These are phyloP conservation scores for Ceratobasidium sp. DNA, from an alignment of 1,284 basidiomycete species.

Conservation along the genomic window DNA sequence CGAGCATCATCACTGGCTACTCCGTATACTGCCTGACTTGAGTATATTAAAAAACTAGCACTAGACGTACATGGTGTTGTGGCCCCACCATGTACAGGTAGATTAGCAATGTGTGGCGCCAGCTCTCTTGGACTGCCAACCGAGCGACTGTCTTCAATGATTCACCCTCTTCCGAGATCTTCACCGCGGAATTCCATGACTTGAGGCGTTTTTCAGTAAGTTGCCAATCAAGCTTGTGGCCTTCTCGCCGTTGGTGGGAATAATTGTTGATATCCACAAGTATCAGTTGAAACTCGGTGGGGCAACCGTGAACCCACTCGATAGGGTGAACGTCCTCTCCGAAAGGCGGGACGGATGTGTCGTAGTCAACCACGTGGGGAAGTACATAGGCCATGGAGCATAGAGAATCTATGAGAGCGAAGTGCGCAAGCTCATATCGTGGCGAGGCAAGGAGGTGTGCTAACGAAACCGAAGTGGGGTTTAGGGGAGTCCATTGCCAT, in stretches of 20 bases:
- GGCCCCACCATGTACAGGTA: constrained; percentile 38
- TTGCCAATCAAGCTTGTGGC: constrained; percentile 14
- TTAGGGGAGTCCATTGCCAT: not conserved
- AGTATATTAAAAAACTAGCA: too few relatives aligned
- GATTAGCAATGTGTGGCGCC: constrained; percentile 24
- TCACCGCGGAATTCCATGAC: too few relatives aligned
- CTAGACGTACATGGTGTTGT: not conserved
- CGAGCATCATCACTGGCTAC: too few relatives aligned
- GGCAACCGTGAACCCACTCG: constrained; percentile 35
- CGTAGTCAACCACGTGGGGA: constrained; percentile 3
- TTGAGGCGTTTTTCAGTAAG: not conserved
- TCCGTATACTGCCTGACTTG: too few relatives aligned
- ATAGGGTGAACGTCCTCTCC: not conserved
- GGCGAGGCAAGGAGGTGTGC: constrained; percentile 10
- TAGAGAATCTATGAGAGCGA: constrained; percentile 9
- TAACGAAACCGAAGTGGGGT: not conserved
- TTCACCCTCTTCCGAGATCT: not conserved
- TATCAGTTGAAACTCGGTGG: constrained; percentile 5
- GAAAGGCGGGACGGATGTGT: not conserved
- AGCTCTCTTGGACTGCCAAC: constrained; percentile 33
- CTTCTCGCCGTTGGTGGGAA: not conserved
- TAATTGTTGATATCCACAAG: constrained; percentile 8
- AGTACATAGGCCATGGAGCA: constrained; percentile 30
- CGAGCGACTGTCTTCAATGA: constrained; percentile 4
- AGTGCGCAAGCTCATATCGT: constrained; percentile 10